These are phyloP conservation scores for Globisporangium iwayamae DNA, from an alignment of 352 stramenopile species.

Conservation along the genomic window DNA sequence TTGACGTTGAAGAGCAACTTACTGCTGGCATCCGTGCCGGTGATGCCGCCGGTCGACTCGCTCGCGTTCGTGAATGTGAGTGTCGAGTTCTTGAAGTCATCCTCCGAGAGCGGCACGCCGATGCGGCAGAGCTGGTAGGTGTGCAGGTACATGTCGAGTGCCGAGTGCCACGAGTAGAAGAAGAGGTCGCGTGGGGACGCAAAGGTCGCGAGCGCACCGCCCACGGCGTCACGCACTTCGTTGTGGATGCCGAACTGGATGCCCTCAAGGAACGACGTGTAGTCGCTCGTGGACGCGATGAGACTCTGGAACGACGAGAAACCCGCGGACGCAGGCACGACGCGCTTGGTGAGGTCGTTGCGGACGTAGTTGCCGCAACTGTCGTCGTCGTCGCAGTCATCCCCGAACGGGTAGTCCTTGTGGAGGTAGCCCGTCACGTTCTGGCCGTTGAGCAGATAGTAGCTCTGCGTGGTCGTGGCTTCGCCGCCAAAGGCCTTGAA, in stretches of 20 bases:
- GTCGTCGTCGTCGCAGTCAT: constrained; percentile 40
- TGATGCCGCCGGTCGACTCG: constrained; percentile 42
- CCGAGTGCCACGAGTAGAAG: constrained; percentile 69
- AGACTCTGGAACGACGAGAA: constrained; percentile 52
- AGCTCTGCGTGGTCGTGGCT: constrained; percentile 13
- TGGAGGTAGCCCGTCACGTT: constrained; percentile 30
- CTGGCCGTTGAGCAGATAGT: constrained; percentile 26
- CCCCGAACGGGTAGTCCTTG: constrained; percentile 28
- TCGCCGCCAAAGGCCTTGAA: constrained; percentile 45
- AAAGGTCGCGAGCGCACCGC: constrained; percentile 48
- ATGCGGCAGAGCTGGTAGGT: constrained; percentile 69
- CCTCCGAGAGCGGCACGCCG: constrained; percentile 38
- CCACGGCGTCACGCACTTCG: constrained; percentile 55
- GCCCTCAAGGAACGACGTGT: constrained; percentile 48
- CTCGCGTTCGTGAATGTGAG: constrained; percentile 39
- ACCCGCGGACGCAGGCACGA: constrained; percentile 42
- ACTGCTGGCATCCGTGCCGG: constrained; percentile 30
- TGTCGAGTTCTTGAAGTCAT: constrained; percentile 39
- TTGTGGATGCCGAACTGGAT: constrained; percentile 66
- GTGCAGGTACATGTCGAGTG: constrained; percentile 67
- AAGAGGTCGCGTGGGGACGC: constrained; percentile 49
- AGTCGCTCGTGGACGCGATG: constrained; percentile 47
- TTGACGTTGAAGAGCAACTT: constrained; percentile 38
- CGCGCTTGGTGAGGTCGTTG: constrained; percentile 32
- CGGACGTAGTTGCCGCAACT: constrained; percentile 38